Percentiles rank a stretch among this genome's conserved stretches.
Conservation (phyloP, 345 rosid genomes). For the Acer saccharum region DNA sequence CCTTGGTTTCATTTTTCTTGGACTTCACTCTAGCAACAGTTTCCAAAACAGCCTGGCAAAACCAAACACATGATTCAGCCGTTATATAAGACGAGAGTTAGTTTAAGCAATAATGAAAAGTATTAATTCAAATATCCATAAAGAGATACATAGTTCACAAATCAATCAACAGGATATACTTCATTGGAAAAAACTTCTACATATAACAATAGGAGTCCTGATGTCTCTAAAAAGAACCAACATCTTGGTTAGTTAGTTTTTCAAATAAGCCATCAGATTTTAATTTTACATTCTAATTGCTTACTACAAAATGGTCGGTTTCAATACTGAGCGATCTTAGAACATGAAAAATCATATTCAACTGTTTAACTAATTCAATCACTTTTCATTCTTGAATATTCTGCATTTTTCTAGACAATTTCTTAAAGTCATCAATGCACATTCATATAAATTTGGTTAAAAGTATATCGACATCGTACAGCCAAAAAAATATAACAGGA, state of each 20-base stretch:
- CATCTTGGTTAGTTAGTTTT: not conserved
- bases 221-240: not conserved
- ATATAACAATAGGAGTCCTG: not conserved
- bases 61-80: slow-evolving; percentile 16
- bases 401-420: not conserved
- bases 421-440: not conserved
- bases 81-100: slow-evolving; percentile 9
- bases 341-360: not conserved
- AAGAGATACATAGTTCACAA: slow-evolving; percentile 4
- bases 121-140: slow-evolving; percentile 12
- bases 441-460: not conserved
- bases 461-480: not conserved
- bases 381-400: not conserved
- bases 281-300: not conserved
- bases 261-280: not conserved
- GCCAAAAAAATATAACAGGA: not conserved
- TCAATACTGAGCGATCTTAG: not conserved
- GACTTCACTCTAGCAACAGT: slow-evolving; percentile 83
- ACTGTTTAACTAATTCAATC: not conserved
- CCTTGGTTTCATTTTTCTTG: slow-evolving; percentile 89
- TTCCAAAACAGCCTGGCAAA: slow-evolving; percentile 84
- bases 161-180: slow-evolving; percentile 3
- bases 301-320: not conserved
- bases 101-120: not conserved
- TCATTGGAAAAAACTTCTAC: not conserved